Evolutionary conservation across 495 filamentous ascomycete species (phyloP), one percentile per base, ranked within the genome.

Genomic region (Lasiosphaeria miniovina): DNA sequence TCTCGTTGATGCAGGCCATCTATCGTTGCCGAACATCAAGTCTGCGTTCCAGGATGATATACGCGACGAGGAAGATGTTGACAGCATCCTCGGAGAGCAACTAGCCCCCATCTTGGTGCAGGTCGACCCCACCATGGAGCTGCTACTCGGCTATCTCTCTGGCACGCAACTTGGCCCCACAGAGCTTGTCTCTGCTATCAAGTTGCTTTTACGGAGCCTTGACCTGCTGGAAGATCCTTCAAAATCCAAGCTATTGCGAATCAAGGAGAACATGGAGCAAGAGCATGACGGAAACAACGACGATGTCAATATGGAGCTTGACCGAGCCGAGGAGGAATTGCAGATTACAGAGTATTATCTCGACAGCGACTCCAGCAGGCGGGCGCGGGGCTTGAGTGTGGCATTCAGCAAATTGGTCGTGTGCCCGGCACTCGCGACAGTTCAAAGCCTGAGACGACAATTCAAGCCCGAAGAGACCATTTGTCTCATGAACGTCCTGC

Each of bases 401-500:
- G 76, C 81, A 2, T 83, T 93, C 36, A 77, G 79, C 36, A 86
- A 87, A 65, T 81, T 96, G 9, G 83, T 86, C 64, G 69, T 77
- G 24, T 88, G 88, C 64, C 84, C 90, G 0, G 62, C 74, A 15
- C 55, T 75, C 0, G 65, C 78, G 0, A 81, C 89, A 31, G 81
- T 86, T 11, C 72, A 81, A 57, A 80, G 85, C 38, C 77, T 97
- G 38, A 88, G 88, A 57, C 75, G 77, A 8, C 82, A 79, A 24
- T 83, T 92, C 62, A 82, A 81, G 12, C 82, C 80, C 7, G 76
- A 86, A 24, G 90, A 96, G 55, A 79, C 88, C 24, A 75, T 90
- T 48, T 83, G 84, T 34, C 78, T 95, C 55, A 84, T 95, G 64
- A 83, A 90, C 58, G 80, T 93, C 3, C 82, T 96, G 24, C 82